Base-by-base conservation (phyloP, 306 rosid species). In the Mimosa bimucronata region DNA sequence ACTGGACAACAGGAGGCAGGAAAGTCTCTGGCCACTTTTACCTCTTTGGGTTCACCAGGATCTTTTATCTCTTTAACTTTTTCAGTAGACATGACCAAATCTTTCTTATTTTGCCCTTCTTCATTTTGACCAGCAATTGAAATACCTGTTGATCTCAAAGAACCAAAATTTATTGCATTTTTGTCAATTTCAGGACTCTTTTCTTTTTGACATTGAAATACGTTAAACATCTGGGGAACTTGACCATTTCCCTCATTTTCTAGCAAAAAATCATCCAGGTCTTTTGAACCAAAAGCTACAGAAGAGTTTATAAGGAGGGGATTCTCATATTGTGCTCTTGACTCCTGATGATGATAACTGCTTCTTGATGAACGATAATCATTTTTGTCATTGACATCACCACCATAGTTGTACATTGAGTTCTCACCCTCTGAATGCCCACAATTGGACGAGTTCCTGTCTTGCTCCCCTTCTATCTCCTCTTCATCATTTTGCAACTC, bases 231-330 rank as follows among this genome's bases (percentile, higher is more conserved):
- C 10, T 45, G 81, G 55, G 83, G 79, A 86, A 9, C 66, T 6
- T 28, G 48, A 9, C 83, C 77, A 60, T 18, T 73, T 57, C 86
- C 81, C 61, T 25, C 77, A 29, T 79, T 87, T 74, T 84, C 90
- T 66, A 83, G 83, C 85, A 71, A 78, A 72, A 89, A 95, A 87
- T 90, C 98, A 83, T 90, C 92, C 89, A 97, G 87, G 80, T 95
- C 97, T 15, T 84, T 83, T 0, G 91, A 86, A 77, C 98, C 99
- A 87, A 88, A 93, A 2, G 97, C 99, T 42, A 91, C 94, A 26
- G 98, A 87, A 57, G 98, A 76, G 82, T 93, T 90, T 60, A 93
- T 89, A 67, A 84, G 87, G 85, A 95, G 83, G 0, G 98, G 89
- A 78, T 89, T 90, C 80, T 91, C 98, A 38, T 88, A 82, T 76